Evolutionary conservation across 306 rosid genomes (phyloP), one percentile per base, ranked within the genome.

Genomic region (Vicia faba): DNA sequence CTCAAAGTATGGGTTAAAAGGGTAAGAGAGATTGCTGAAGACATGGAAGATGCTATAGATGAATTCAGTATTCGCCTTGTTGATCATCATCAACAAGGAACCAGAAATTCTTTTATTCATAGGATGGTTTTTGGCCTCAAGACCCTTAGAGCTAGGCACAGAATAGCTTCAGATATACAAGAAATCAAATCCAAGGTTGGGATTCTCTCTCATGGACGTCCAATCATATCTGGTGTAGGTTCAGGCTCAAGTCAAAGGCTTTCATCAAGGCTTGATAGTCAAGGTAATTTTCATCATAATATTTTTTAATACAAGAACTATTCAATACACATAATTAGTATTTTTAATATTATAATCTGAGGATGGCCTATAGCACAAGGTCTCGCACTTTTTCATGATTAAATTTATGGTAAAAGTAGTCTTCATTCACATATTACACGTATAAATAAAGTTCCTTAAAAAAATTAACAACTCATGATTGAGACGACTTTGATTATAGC

Each of bases 11-110:
- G 83, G 86, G 73, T 84, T 20, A 82, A 79, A 36, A 68, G 66
- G 15, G 76, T 84, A 3, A 81, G 86, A 79, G 77, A 72, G 7
- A 64, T 82, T 46, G 84, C 75, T 64, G 39, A 66, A 13, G 89
- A 76, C 43, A 82, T 71, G 79, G 89, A 84, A 74, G 86, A 84
- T 49, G 81, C 80, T 38, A 67, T 84, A 51, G 89, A 81, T 5
- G 83, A 84, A 29, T 79, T 62, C 70, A 73, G 68, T 16, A 53
- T 75, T 69, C 73, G 67, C 15, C 77, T 78, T 13, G 50, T 74
- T 35, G 60, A 49, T 49, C 55, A 75, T 45, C 81, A 28, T 18
- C 70, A 16, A 38, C 28, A 58, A 18, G 7, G 56, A 4, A 51
- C 20, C 9, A 29, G 13, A 7, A 7, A 1, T 11, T 13, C 13